Evolutionary conservation across 371 early-diverging fungal genomes (phyloP), one percentile per base, ranked within the genome.

Genomic region (Neoconidiobolus thromboides): DNA sequence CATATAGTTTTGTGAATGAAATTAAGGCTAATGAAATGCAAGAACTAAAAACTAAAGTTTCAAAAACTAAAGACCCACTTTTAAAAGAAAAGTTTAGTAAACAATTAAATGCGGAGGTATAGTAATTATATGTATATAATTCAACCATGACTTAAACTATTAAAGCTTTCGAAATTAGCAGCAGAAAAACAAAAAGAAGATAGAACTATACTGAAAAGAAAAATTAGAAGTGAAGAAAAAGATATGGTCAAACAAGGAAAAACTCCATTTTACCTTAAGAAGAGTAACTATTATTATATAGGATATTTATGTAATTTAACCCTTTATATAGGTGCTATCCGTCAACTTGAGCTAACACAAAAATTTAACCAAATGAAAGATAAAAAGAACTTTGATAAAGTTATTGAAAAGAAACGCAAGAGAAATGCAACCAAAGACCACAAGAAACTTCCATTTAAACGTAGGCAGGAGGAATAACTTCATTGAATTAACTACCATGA

Each of bases 331-430:
- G 85, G 81, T 64, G 83, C 84, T 43, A 67, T 84, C 58, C 85
- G 85, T 64, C 81, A 85, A 62, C 61, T 88, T 58, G 81, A 82
- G 61, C 68, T 86, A 55, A 74, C 83, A 62, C 82, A 88, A 52
- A 82, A 83, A 71, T 91, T 82, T 75, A 69, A 76, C 37, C 61
- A 74, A 57, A 62, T 80, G 49, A 65, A 69, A 61, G 77, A 86
- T 63, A 49, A 50, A 4, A 56, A 48, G 26, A 76, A 73, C 61
- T 68, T 91, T 47, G 90, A 93, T 59, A 80, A 80, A 62, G 69
- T 84, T 36, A 65, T 91, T 44, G 91, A 91, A 62, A 88, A 88
- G 71, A 75, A 85, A 60, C 76, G 93, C 63, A 90, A 91, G 75
- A 79, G 76, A 67, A 91, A 93, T 64, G 82, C 89, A 2, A 68